Conservation (phyloP, 2,329 filamentous ascomycete genomes). For the Neobulgaria alba region DNA sequence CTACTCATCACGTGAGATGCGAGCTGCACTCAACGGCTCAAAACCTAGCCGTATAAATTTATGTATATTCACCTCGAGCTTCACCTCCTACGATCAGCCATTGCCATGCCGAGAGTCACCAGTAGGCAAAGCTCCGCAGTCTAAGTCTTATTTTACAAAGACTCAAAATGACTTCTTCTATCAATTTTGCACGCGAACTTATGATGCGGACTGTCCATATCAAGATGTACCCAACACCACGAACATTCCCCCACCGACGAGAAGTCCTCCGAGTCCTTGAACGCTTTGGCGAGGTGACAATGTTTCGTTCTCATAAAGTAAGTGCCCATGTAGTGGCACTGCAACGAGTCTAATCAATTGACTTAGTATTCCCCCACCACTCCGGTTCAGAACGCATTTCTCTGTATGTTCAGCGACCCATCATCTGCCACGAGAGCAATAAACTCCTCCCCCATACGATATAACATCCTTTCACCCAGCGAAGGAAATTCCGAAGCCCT, state of each 20-base stretch:
- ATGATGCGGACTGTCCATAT: conserved; percentile 24
- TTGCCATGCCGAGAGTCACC: too few species aligned
- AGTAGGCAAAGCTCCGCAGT: too few species aligned
- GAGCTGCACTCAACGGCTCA: too few species aligned
- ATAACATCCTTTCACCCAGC: conserved; percentile 14
- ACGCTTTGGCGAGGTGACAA: conserved; percentile 26
- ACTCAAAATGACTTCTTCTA: not conserved
- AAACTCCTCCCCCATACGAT: conserved; percentile 24
- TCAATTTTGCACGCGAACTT: conserved; percentile 2
- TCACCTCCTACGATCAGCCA: too few species aligned
- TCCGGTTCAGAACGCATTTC: conserved; percentile 23
- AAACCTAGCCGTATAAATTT: too few species aligned
- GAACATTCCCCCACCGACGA: conserved; percentile 26
- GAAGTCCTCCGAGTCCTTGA: conserved; percentile 28
- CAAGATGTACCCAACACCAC: conserved; percentile 24
- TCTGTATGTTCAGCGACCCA: conserved; percentile 19
- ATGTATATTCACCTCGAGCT: too few species aligned
- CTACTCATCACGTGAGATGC: too few species aligned
- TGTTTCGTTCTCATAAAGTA: conserved; percentile 28
- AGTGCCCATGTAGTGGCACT: not conserved
- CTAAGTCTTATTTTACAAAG: too few species aligned
- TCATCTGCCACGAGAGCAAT: conserved; percentile 15
- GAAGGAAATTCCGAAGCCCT: not conserved
- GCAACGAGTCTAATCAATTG: not conserved
- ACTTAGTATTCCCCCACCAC: conserved; percentile 14